phyloP scores from a whole-genome alignment of 129 eudicot species.

The Escallonia herrerae region DNA sequence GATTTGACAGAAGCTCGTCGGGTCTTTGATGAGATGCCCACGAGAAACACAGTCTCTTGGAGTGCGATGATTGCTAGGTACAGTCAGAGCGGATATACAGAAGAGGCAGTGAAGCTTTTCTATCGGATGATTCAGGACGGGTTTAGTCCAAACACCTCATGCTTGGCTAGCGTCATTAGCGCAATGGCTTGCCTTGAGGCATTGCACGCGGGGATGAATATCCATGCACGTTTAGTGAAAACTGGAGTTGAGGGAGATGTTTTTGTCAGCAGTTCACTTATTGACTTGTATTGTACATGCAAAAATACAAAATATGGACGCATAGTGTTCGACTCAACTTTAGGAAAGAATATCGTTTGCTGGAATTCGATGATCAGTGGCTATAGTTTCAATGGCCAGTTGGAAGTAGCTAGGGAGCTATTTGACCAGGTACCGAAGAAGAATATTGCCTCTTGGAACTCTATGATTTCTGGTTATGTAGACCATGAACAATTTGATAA shows the following conservation, averaged over 20 bases:
- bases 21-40: slow-evolving; percentile 70
- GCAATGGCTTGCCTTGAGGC: slow-evolving; percentile 52
- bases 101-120: slow-evolving; percentile 55
- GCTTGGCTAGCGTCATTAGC: slow-evolving; percentile 52
- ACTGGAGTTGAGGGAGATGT: slow-evolving; percentile 37
- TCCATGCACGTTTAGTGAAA: slow-evolving; percentile 47
- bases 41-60: slow-evolving; percentile 74
- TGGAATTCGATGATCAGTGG: slow-evolving; percentile 64
- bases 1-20: slow-evolving; percentile 57
- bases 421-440: slow-evolving; percentile 46
- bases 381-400: slow-evolving; percentile 45
- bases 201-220: slow-evolving; percentile 43
- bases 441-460: slow-evolving; percentile 55
- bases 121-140: slow-evolving; percentile 36
- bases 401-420: slow-evolving; percentile 47
- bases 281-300: slow-evolving; percentile 54
- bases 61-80: slow-evolving; percentile 75
- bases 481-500: slow-evolving; percentile 31
- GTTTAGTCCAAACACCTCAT: slow-evolving; percentile 45
- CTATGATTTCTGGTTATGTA: slow-evolving; percentile 53
- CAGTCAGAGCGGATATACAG: slow-evolving; percentile 51
- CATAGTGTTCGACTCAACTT: slow-evolving; percentile 35
- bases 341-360: slow-evolving; percentile 52
- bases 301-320: slow-evolving; percentile 36
- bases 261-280: slow-evolving; percentile 44